These are phyloP conservation scores for Verticillium dahliae DNA, from an alignment of 2,329 filamentous ascomycete genomes.

Conservation along the genomic window DNA sequence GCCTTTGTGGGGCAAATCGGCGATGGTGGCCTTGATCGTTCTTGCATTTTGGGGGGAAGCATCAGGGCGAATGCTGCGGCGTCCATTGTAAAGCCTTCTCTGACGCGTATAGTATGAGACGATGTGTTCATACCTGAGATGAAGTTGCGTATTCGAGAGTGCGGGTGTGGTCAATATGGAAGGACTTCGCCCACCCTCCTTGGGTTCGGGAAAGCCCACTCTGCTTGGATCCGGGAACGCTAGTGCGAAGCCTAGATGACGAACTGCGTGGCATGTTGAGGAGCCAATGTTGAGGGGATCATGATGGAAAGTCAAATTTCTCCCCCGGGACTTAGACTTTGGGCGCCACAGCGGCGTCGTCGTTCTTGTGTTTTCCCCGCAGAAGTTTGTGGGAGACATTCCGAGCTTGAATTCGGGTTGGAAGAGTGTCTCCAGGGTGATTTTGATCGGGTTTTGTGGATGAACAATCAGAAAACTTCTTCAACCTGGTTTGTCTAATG, in stretches of 20 bases:
- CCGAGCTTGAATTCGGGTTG: too few relatives aligned
- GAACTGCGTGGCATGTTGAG: not conserved
- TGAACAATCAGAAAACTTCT: too few relatives aligned
- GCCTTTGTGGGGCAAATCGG: not conserved
- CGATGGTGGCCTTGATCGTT: not conserved
- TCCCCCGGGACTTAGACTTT: not conserved
- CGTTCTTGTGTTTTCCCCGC: not conserved
- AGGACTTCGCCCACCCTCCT: not conserved
- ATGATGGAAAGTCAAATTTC: not conserved
- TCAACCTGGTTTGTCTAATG: too few relatives aligned
- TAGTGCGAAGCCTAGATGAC: too few relatives aligned
- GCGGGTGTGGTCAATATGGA: too few relatives aligned
- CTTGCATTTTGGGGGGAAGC: not conserved
- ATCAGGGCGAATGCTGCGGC: not conserved
- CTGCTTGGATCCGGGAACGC: too few relatives aligned
- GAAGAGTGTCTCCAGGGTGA: too few relatives aligned
- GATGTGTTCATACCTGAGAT: not conserved
- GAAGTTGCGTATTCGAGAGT: not conserved
- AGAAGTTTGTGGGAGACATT: too few relatives aligned
- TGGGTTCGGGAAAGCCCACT: not conserved
- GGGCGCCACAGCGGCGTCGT: not conserved
- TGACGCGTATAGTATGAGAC: not conserved
- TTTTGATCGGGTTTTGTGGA: too few relatives aligned
- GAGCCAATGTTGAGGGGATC: not conserved
- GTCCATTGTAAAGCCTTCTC: not conserved